Evolutionary conservation across 495 filamentous ascomycete genomes (phyloP), one percentile per base, ranked within the genome.

Genomic region (Peziza echinospora): DNA sequence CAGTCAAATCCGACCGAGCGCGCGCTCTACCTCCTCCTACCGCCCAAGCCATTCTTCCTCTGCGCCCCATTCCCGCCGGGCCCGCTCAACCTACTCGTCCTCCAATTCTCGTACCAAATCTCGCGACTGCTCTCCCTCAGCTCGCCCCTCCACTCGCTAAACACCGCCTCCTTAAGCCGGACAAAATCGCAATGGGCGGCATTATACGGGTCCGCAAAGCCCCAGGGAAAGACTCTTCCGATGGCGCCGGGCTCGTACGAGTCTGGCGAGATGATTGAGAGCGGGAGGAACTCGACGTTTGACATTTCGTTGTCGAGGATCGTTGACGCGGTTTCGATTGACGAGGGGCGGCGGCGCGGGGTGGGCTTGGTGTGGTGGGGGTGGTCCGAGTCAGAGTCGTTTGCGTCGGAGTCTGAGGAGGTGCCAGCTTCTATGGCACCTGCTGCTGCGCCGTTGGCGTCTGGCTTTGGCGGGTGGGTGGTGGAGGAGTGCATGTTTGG

Each of bases 21-120:
- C n/a, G n/a, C 34, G 34, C 34, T 25, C 21, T 23, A 22, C 23
- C 42, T 25, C 21, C 10, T 44, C 16, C 22, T 25, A 2, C 4
- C 34, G n/a, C 34, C 34, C 22, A 8, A 17, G 2, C 43, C 43
- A 30, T 44, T 44, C 41, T 28, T 28, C 13, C 40, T 46, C 21
- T 7, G 8, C 3, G 26, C 10, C 26, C 26, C 24, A 47, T n/a
- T 13, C 13, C 48, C 44, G 8, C 49, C 48, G 19, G 16, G 10
- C n/a, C 21, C 30, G 13, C 58, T 51, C 50, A 83, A 62, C 40
- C 78, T 71, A 54, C 70, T 72, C 25, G 78, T 96, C 64, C 89
- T 75, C 89, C 89, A 97, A 52, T 82, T 76, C 63, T 97, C 89
- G 53, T 97, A 97, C 82, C 85, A 96, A 49, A 82, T 67, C 64